Evolutionary conservation across 805 yeast species (phyloP), one percentile per base, ranked within the genome.

Genomic region (Yarrowia sp.): DNA sequence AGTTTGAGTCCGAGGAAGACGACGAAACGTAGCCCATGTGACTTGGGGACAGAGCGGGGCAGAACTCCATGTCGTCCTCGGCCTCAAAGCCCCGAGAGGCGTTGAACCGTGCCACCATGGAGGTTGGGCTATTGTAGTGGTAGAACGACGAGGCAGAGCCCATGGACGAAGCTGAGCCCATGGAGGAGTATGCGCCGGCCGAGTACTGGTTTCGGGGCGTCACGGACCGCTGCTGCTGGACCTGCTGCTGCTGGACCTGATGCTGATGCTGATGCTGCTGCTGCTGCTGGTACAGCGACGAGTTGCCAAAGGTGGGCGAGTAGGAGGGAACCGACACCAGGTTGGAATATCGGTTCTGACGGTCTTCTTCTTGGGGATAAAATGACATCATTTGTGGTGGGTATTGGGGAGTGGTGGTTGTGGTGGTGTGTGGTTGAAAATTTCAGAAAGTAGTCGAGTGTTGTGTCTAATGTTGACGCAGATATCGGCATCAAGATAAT

Each of bases 11-110:
- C 17, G 66, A 61, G 7, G 66, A 61, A 3, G 58, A 39, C 9
- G 66, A 50, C 5, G 66, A 61, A 3, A 61, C 55, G 43, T 46
- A 46, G 55, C 55, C 66, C 43, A 38, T 61, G 46, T 61, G 66
- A 30, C 46, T 39, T 34, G 66, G 66, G 34, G 67, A 64, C 44
- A 78, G 70, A 2, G 78, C 79, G 9, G 90, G 90, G 71, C 88
- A 87, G 75, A 90, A 90, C 77, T 87, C 93, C 63, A 83, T 74
- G 75, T 89, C 94, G 71, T 89, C 90, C 74, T 87, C 91, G 47
- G 82, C 74, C 71, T 88, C 92, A 75, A 89, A 88, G 44, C 91
- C 87, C 72, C 89, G 84, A 73, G 87, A 85, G 46, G 87, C 83
- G 71, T 87, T 84, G 72, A 86, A 81, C 69, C 84, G 82, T 9